These are phyloP conservation scores for Penicillium sp. DNA, from an alignment of 2,329 filamentous ascomycete genomes.

Conservation along the genomic window DNA sequence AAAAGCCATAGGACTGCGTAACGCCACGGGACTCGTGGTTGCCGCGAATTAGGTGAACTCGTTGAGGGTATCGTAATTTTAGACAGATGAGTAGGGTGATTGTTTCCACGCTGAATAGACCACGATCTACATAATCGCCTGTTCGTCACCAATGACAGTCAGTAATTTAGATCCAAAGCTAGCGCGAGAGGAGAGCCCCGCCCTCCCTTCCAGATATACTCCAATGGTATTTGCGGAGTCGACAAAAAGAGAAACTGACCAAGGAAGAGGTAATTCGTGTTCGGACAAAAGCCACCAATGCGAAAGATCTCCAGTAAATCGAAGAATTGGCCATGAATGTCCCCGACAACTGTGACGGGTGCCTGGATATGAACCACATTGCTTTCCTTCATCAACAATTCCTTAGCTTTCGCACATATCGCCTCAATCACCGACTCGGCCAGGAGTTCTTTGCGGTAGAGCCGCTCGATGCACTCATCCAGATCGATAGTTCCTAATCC, in stretches of 20 bases:
- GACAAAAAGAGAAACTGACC: constrained; percentile 57
- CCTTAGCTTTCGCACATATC: constrained; percentile 98
- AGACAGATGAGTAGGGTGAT: constrained; percentile 97
- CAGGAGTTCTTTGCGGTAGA: constrained; percentile 96
- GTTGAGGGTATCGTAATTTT: constrained; percentile 93
- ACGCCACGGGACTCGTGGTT: constrained; percentile 98
- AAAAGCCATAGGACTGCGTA: constrained; percentile 98
- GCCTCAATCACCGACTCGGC: constrained; percentile 98
- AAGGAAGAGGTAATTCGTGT: constrained; percentile 97
- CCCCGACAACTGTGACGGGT: constrained; percentile 94
- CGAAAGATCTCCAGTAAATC: constrained; percentile 99
- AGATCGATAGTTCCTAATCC: constrained; percentile 86
- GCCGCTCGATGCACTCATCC: constrained; percentile 95
- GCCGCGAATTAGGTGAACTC: constrained; percentile 93
- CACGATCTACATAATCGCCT: constrained; percentile 98
- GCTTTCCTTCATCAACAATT: constrained; percentile 98
- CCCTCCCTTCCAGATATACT: not conserved
- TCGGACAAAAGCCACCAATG: constrained; percentile 94
- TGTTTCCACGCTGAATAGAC: constrained; percentile 98
- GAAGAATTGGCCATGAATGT: constrained; percentile 99
- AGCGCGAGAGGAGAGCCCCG: not conserved
- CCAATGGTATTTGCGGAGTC: not conserved
- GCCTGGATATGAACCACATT: constrained; percentile 97
- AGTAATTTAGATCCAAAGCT: constrained; percentile 5
- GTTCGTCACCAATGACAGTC: not conserved